Base-by-base conservation (phyloP, 139 green algal genomes). In the Chlorella sp. region DNA sequence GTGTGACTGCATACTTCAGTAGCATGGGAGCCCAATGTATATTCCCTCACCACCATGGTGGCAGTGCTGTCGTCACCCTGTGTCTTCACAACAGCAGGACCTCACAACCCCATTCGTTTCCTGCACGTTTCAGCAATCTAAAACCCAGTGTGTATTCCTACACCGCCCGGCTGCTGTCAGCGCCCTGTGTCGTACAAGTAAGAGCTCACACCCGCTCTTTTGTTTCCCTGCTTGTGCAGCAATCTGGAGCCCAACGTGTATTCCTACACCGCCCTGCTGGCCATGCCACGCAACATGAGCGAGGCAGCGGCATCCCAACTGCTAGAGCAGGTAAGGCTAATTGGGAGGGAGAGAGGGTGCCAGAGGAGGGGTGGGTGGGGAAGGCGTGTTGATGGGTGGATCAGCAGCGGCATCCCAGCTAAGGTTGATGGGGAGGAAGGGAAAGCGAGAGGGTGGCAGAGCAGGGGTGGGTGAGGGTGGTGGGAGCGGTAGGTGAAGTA, bases 131-230 rank as follows among this genome's bases (percentile, higher is more conserved):
- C 84, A 88, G 89, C 76, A 66, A 80, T 26, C n/a, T 92, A 64
- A 40, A 86, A 40, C 81, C 69, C 16, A 86, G 40, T 34, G 75
- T 88, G 16, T 81, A 60, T 18, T 19, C 18, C 22, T 92, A 92
- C 78, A 89, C 89, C 66, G 75, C 89, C n/a, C 85, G 89, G 71
- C 42, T 92, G 83, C n/a, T n/a, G n/a, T n/a, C n/a, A n/a, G n/a
- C n/a, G n/a, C n/a, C n/a, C n/a, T n/a, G n/a, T n/a, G n/a, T n/a
- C n/a, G n/a, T n/a, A n/a, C n/a, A n/a, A n/a, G n/a, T n/a, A n/a
- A n/a, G 32, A 18, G 16, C 37, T 39, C 37, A 34, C 26, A 37
- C 26, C 18, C 26, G 39, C 32, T 83, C n/a, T n/a, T 21, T 48
- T 21, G 24, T 42, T n/a, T n/a, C n/a, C n/a, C n/a, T n/a, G 34